These are phyloP conservation scores for Neostapfia colusana DNA, from an alignment of 176 grass and related monocot species.

Conservation along the genomic window DNA sequence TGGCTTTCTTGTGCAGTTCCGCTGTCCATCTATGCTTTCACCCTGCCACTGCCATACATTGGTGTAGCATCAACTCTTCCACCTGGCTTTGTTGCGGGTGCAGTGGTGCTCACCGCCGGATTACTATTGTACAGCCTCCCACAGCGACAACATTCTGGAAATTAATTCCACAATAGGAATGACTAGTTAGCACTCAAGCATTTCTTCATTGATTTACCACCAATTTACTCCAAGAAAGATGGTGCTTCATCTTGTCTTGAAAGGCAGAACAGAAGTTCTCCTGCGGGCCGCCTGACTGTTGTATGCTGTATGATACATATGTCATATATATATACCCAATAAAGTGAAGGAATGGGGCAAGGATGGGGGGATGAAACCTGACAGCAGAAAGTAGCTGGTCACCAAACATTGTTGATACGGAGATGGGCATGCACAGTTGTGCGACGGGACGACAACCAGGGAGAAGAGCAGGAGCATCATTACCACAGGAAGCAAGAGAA, in stretches of 20 bases:
- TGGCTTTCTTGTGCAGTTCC: slow-evolving; percentile 73
- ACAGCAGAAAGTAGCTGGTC: slow-evolving; percentile 25
- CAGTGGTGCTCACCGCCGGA: slow-evolving; percentile 62
- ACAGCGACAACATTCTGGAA: slow-evolving; percentile 38
- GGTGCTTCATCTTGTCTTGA: slow-evolving; percentile 16
- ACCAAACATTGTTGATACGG: slow-evolving; percentile 20
- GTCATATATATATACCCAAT: slow-evolving; percentile 32
- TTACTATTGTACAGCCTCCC: slow-evolving; percentile 71
- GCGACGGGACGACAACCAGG: slow-evolving; percentile 42
- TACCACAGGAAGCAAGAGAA: slow-evolving; percentile 66
- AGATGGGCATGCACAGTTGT: slow-evolving; percentile 19
- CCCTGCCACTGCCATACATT: slow-evolving; percentile 92
- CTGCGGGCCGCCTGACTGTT: slow-evolving; percentile 24
- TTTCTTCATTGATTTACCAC: slow-evolving; percentile 14
- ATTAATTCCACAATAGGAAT: slow-evolving; percentile 36
- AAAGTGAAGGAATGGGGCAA: slow-evolving; percentile 21
- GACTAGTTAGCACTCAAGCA: slow-evolving; percentile 4
- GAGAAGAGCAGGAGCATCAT: slow-evolving; percentile 67
- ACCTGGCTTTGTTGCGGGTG: slow-evolving; percentile 73
- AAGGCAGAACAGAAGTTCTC: slow-evolving; percentile 64
- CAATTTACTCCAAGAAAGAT: slow-evolving; percentile 32
- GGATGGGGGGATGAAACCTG: slow-evolving; percentile 33
- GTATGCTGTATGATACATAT: slow-evolving; percentile 12
- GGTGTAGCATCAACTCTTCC: slow-evolving; percentile 75
- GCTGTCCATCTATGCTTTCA: slow-evolving; percentile 93